Evolutionary conservation across 495 filamentous ascomycete species (phyloP), one percentile per base, ranked within the genome.

Genomic region (Podospora comata): DNA sequence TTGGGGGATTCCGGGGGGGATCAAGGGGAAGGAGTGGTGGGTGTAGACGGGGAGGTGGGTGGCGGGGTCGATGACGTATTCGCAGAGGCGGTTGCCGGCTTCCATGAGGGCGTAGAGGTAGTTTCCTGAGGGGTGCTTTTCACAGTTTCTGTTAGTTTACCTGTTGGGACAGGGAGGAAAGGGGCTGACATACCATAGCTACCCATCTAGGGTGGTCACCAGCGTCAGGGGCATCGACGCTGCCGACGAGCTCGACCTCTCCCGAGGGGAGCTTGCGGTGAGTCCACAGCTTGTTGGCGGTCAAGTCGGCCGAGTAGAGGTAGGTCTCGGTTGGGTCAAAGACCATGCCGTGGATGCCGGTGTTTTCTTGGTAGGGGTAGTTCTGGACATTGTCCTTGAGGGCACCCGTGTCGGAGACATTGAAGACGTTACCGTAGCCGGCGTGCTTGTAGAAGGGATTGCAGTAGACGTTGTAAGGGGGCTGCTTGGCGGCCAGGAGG

Each of bases 361-460:
- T 90, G 75, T 91, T 86, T 48, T 81, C 78, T 58, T 86, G 83
- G 75, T 93, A 92, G 62, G 88, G 85, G 79, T 90, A 93, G 77
- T 93, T 92, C 71, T 95, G 92, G 62, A 93, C 81, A 77, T 91
- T 91, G 73, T 81, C 76, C 18, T 85, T 83, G 26, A 95, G 85
- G 19, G 76, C 77, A 34, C 92, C 91, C 5, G 86, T 79, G 26
- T 77, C 48, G 64, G 86, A 85, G 39, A 90, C 88, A 23, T 88
- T 88, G 78, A 93, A 93, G 74, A 92, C 86, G 72, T 92, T 91
- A 57, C 91, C 90, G 75, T 84, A 90, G 59, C 90, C 91, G 60
- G 91, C 92, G 77, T 93, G 82, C 28, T 91, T 88, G 82, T 95
- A 95, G 81, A 95, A 95, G 53, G 92, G 91, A 77, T 93, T 93